phyloP scores from a whole-genome alignment of 2,329 filamentous ascomycete species.

The Penicillium sp. region DNA sequence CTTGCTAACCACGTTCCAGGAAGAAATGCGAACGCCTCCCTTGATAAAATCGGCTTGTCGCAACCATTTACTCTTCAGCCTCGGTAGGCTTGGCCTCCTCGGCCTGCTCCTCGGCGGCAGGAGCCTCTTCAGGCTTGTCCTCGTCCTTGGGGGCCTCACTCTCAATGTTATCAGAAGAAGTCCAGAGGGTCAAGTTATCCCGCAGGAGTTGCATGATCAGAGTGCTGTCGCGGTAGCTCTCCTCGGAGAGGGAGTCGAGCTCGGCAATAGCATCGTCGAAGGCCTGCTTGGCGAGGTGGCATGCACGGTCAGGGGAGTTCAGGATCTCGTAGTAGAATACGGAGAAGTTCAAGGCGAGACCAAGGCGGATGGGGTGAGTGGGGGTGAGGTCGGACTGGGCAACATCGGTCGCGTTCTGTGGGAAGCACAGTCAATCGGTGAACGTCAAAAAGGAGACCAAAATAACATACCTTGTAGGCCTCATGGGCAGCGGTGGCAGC shows the following conservation, averaged over 20 bases:
- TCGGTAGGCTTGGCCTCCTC: constrained; percentile 41
- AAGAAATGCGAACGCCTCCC: constrained; percentile 36
- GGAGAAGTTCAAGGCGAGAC: constrained; percentile 97
- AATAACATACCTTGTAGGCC: constrained; percentile 83
- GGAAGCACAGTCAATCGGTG: neutral
- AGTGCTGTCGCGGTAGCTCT: constrained; percentile 98
- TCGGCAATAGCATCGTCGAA: constrained; percentile 98
- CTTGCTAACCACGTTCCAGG: constrained; percentile 35
- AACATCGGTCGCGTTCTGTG: constrained; percentile 86
- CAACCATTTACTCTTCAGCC: constrained; percentile 24
- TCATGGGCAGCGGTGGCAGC: constrained; percentile 93
- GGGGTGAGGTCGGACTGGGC: constrained; percentile 96
- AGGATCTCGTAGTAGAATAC: constrained; percentile 99
- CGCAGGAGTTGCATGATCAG: constrained; percentile 99
- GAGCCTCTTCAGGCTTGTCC: constrained; percentile 54
- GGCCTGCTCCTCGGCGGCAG: constrained; percentile 45
- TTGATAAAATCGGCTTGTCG: constrained; percentile 28
- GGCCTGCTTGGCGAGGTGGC: constrained; percentile 98
- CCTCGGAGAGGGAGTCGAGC: constrained; percentile 95
- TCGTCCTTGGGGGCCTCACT: constrained; percentile 67
- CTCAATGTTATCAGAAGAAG: constrained; percentile 86
- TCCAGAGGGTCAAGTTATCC: constrained; percentile 98
- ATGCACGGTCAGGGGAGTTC: constrained; percentile 95
- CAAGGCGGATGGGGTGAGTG: constrained; percentile 96
- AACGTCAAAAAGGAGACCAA: neutral